Base-by-base conservation (phyloP, 2,329 filamentous ascomycete genomes). In the Colletotrichum sidae region DNA sequence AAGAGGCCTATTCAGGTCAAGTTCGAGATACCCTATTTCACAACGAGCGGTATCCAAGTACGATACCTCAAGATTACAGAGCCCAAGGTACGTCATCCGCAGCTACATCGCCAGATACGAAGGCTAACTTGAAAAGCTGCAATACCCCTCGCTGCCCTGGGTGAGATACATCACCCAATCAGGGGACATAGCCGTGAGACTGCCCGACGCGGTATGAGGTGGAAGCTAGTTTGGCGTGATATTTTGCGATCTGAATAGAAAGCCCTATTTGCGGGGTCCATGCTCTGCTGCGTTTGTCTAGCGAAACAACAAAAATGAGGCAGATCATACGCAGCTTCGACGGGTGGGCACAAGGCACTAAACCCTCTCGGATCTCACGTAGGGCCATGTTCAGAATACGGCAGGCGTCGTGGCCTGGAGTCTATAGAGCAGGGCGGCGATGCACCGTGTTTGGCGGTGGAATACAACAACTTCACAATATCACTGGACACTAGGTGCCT, bases 21-120 rank as follows among this genome's bases (percentile, higher is more conserved):
- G 83, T 99, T 99, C 77, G 96, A 99, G 83, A 99, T 99, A 75
- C 96, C 96, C n/a, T 99, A 99, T 81, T 99, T 99, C 78, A 99
- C 96, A n/a, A 99, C 96, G 3, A 96, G 92, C 81, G 96, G 96
- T 69, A 99, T 99, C 72, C 96, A 99, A 80, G 96, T 99, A 73
- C 89, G 96, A 74, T 99, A 99, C 79, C 81, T 99, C 78, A 99
- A 99, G 87, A 99, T 99, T 75, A 98, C 97, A 69, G 96, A 99
- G 81, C 96, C 96, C 51, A 99, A 99, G 93, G 95, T 97, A 83
- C 44, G 6, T 15, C 42, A 44, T 15, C 13, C 13, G 11, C 6
- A 13, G 4, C 41, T 8, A n/a, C 41, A 12, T 44, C 41, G 6
- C 11, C 12, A 44, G 37, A 47, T 42, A 38, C 39, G n/a, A 47